Evolutionary conservation across 2,329 filamentous ascomycete species (phyloP).

Genomic region (Stagonosporopsis tanaceti): DNA sequence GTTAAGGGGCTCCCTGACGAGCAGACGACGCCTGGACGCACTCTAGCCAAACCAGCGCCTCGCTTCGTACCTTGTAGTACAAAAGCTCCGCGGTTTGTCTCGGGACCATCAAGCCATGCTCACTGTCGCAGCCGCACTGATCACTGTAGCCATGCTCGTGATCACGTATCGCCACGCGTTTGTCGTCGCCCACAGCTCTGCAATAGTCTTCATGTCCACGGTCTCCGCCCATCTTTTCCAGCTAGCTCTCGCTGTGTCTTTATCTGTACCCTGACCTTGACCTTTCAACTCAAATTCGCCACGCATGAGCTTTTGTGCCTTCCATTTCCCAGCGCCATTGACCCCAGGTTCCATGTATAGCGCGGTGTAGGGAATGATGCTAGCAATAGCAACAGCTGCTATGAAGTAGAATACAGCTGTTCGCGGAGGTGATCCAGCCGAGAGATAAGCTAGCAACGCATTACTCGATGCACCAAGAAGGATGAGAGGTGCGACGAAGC

Average conservation of each 20-base stretch:
- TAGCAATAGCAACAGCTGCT: conserved; percentile 34
- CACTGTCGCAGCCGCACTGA: conserved; percentile 27
- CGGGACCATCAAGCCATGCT: background rate
- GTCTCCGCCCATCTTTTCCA: conserved; percentile 30
- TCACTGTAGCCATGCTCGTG: conserved; percentile 24
- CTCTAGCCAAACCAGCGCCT: background rate
- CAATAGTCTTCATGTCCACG: conserved; percentile 33
- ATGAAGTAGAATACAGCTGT: conserved; percentile 33
- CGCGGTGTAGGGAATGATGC: conserved; percentile 49
- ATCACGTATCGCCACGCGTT: conserved; percentile 32
- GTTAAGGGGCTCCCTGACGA: background rate
- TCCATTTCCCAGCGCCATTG: conserved; percentile 52
- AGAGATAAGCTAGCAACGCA: conserved; percentile 35
- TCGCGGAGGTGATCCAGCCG: background rate
- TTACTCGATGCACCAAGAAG: conserved; percentile 46
- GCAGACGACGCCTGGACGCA: background rate
- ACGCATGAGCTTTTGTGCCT: conserved; percentile 44
- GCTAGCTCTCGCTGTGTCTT: conserved; percentile 23
- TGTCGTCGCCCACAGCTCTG: conserved; percentile 24
- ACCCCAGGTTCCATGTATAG: conserved; percentile 51
- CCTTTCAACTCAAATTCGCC: conserved; percentile 31
- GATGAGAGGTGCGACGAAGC: conserved; percentile 50
- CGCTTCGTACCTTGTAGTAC: background rate
- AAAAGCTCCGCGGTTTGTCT: background rate
- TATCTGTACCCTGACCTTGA: conserved; percentile 20